phyloP scores from a whole-genome alignment of 2,329 filamentous ascomycete species.

The Corniculantispora saksenae region DNA sequence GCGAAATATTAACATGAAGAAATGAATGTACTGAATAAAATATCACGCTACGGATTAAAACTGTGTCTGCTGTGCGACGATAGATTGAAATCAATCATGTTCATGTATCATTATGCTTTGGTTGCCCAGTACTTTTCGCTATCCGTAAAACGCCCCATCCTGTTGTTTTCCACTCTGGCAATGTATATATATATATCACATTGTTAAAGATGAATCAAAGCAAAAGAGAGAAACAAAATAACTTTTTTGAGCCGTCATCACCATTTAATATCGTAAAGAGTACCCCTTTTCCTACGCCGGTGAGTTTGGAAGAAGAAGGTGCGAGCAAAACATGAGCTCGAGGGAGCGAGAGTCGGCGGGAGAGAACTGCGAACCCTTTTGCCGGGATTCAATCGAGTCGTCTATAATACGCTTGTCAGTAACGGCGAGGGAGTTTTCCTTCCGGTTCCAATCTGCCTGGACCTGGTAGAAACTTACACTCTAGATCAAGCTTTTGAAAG shows the following conservation, averaged over 20 bases:
- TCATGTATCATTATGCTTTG: slow-evolving; percentile 12
- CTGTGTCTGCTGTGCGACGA: no score
- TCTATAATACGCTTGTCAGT: slow-evolving; percentile 21
- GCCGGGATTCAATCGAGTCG: slow-evolving; percentile 42
- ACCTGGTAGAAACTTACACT: slow-evolving; percentile 48
- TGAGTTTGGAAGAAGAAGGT: slow-evolving; percentile 45
- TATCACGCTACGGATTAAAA: no score
- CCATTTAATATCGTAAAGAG: background rate
- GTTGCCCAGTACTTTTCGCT: slow-evolving; percentile 11
- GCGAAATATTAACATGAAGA: slow-evolving; percentile 1
- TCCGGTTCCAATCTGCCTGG: no score
- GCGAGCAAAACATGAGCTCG: slow-evolving; percentile 52
- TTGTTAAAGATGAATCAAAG: background rate
- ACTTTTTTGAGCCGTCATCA: background rate
- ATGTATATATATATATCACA: background rate
- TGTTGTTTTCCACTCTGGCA: background rate
- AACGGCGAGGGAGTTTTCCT: no score
- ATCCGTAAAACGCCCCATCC: slow-evolving; percentile 10
- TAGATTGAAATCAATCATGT: background rate
- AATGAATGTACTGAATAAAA: background rate
- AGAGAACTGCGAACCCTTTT: slow-evolving; percentile 54
- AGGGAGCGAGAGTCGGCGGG: slow-evolving; percentile 51
- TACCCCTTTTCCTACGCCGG: background rate
- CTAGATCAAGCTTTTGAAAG: slow-evolving; percentile 57
- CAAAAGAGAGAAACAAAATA: background rate